Percentiles rank a stretch among this genome's conserved stretches.
Conservation (phyloP, 2,329 filamentous ascomycete species). For the Colletotrichum musae region DNA sequence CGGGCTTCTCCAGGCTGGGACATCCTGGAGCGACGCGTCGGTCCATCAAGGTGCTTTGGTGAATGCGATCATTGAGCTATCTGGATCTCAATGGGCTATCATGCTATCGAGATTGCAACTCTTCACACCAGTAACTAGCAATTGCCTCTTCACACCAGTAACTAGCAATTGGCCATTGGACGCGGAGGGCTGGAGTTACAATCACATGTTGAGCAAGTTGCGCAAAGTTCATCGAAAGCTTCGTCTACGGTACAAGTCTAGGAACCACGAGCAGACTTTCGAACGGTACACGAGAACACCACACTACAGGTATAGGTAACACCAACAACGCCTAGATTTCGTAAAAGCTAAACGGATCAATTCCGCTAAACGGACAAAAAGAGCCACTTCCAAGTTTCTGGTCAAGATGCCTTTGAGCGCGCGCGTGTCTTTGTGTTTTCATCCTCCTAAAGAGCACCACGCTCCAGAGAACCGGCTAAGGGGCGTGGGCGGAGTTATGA, state of each 20-base stretch:
- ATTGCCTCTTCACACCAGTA: no score
- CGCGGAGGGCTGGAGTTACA: no score
- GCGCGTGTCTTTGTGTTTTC: background rate
- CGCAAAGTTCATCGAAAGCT: background rate
- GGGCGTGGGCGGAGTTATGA: slow-evolving; percentile 26
- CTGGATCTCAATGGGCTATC: no score
- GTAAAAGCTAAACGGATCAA: slow-evolving; percentile 30
- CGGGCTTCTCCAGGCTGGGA: background rate
- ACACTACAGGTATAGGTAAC: slow-evolving; percentile 32
- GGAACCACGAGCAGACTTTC: background rate
- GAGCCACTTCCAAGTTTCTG: slow-evolving; percentile 13
- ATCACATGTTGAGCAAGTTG: no score
- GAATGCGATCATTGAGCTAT: no score
- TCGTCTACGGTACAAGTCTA: slow-evolving; percentile 16
- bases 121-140: no score
- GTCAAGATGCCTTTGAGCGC: slow-evolving; percentile 5
- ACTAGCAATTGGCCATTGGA: no score
- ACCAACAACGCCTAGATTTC: slow-evolving; percentile 36
- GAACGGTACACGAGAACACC: slow-evolving; percentile 14
- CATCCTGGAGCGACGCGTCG: no score
- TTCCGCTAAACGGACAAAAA: slow-evolving; percentile 17
- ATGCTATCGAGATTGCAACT: no score
- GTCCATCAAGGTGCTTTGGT: no score
- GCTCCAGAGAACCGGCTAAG: slow-evolving; percentile 33
- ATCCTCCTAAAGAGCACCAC: slow-evolving; percentile 9